A percentile compares a stretch with the other conserved stretches of the same genome.
Evolutionary conservation across 192 early-diverging fungal genomes (phyloP).

Genomic region (Rhizoclosmatium globosum): DNA sequence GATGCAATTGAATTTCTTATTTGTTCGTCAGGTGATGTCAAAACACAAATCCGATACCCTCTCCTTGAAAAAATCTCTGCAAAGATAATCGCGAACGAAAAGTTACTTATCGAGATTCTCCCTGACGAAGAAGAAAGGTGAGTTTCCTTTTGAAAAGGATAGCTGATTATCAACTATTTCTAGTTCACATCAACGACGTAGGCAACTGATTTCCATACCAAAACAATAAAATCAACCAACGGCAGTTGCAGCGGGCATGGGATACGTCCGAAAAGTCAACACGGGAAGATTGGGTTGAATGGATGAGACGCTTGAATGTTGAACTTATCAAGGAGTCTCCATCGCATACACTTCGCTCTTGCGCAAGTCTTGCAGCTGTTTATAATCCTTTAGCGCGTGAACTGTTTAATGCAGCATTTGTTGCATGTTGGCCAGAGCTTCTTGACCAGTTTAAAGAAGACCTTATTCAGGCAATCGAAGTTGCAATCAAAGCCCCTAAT

Average conservation of each 20-base stretch:
- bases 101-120: background rate
- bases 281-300: constrained; percentile 87
- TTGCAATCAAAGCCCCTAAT: constrained; percentile 71
- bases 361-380: constrained; percentile 72
- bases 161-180: background rate
- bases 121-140: background rate
- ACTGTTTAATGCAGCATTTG: constrained; percentile 89
- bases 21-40: background rate
- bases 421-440: constrained; percentile 87
- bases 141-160: background rate
- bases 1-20: background rate
- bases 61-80: background rate
- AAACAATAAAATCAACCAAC: constrained; percentile 78
- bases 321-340: constrained; percentile 89
- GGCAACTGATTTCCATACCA: background rate
- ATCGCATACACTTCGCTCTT: constrained; percentile 84
- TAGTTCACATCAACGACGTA: background rate
- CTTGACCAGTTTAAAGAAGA: constrained; percentile 81
- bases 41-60: background rate
- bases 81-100: background rate
- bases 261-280: constrained; percentile 80
- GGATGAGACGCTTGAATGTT: constrained; percentile 80
- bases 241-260: constrained; percentile 72
- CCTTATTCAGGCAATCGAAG: constrained; percentile 72
- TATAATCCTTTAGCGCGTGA: constrained; percentile 74